A percentile compares a stretch with the other conserved stretches of the same genome.
Evolutionary conservation across 768 basidiomycete genomes (phyloP).

Genomic region (Lactarius vividus): DNA sequence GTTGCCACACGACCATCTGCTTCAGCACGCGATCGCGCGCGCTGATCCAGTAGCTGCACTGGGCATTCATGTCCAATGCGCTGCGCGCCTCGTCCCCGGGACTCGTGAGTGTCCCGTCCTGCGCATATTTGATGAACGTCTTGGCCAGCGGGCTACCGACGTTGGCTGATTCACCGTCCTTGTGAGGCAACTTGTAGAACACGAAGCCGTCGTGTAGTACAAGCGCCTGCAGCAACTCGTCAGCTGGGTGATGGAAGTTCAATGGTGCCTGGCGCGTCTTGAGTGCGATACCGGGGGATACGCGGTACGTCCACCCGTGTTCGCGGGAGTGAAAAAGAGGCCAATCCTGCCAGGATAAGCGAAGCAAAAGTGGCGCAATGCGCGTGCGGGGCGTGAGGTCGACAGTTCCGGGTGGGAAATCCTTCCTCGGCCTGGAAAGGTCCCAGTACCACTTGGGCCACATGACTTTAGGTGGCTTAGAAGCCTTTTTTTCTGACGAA

Average conservation of each 20-base stretch:
- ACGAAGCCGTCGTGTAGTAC: slow-evolving; percentile 47
- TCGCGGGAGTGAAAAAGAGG: slow-evolving; percentile 83
- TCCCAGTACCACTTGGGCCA: slow-evolving; percentile 99
- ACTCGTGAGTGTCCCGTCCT: slow-evolving; percentile 83
- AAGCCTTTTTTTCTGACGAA: slow-evolving; percentile 17
- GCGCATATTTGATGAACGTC: slow-evolving; percentile 83
- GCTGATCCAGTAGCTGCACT: slow-evolving; percentile 98
- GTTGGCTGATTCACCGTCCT: slow-evolving; percentile 91
- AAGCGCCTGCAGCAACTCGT: slow-evolving; percentile 54
- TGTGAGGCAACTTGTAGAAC: slow-evolving; percentile 95
- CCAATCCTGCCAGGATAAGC: slow-evolving; percentile 82
- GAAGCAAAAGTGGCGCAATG: slow-evolving; percentile 79
- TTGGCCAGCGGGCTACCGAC: slow-evolving; percentile 93
- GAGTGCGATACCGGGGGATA: slow-evolving; percentile 47
- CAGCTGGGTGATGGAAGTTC: slow-evolving; percentile 60
- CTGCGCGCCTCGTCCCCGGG: slow-evolving; percentile 77
- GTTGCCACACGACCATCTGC: slow-evolving; percentile 90
- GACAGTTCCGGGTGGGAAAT: slow-evolving; percentile 62
- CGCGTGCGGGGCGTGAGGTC: slow-evolving; percentile 85
- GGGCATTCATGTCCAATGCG: slow-evolving; percentile 87
- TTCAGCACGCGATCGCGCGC: slow-evolving; percentile 87
- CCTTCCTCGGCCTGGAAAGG: slow-evolving; percentile 69
- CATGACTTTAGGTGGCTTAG: slow-evolving; percentile 43
- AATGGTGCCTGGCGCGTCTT: slow-evolving; percentile 46
- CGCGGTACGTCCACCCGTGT: slow-evolving; percentile 91